Evolutionary conservation across 129 eudicot genomes (phyloP), one percentile per base, ranked within the genome.

Genomic region (Centaurea solstitialis): DNA sequence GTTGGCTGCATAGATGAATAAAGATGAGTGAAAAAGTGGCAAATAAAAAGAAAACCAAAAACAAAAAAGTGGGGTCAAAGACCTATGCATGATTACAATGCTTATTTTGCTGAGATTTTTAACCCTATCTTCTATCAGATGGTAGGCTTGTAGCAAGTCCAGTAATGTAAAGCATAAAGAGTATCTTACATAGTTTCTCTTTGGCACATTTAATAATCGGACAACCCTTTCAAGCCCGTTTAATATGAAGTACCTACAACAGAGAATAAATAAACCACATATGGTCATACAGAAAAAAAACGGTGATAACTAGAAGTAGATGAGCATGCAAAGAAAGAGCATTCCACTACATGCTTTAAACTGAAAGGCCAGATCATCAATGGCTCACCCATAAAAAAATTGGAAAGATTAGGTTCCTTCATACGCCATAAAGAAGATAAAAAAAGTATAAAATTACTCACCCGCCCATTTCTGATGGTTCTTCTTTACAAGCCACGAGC

Each of bases 381-480:
- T 8, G 47, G 47, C n/a, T n/a, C n/a, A n/a, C n/a, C n/a, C n/a
- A n/a, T n/a, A n/a, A n/a, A n/a, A n/a, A n/a, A n/a, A n/a, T n/a
- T n/a, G n/a, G n/a, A n/a, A n/a, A n/a, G n/a, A n/a, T n/a, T n/a
- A n/a, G n/a, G 33, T 74, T 43, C n/a, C 6, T 33, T 40, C 13
- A 22, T 26, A 79, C 13, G 20, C 61, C 11, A 40, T 12, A 21
- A 11, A 77, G 18, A 73, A 18, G n/a, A 37, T 17, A 69, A 75
- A 23, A 23, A 28, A 40, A 73, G 11, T 13, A 21, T 35, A 70
- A 41, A 68, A 30, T 68, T 75, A 89, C 97, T 86, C 45, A 95
- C 99, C 99, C 99, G 35, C 99, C 99, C 98, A 93, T 88, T 87
- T 95, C 99, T 59, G 94, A 79, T 26, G 97, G 72, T 79, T 92